Evolutionary conservation across 768 basidiomycete genomes (phyloP), one percentile per base, ranked within the genome.

Genomic region (Leccinum subgranulosum): DNA sequence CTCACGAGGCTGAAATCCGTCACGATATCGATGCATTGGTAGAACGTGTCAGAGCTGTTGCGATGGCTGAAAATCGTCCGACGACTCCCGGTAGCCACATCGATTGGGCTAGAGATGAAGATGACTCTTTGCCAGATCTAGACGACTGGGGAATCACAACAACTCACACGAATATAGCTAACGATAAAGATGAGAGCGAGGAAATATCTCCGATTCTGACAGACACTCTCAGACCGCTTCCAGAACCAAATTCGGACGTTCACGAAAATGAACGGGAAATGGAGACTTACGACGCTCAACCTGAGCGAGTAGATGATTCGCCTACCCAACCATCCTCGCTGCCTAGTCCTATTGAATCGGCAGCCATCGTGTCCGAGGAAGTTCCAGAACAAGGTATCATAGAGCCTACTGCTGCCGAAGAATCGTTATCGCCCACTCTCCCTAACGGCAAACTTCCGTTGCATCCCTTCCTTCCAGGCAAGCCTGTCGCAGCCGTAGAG

Each of bases 81-180:
- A 74, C 81, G 15, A 87, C 88, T 1, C 88, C 88, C 14, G 87
- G 85, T 33, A 88, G 84, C 57, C 90, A 92, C 61, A 87, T 92
- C 57, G 90, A 93, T 71, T 94, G 92, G 92, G 92, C 92, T 43
- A 87, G 87, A 34, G 90, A 92, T 62, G 91, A 94, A 56, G 90
- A 93, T 60, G 82, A 83, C 59, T 85, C 81, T 60, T 76, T 94
- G 2, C 91, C 92, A 6, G 89, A 91, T 71, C 77, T 94, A 27
- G 84, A 93, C 67, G 92, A 94, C 67, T 94, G 92, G 92, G 90
- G 86, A 19, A 81, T 91, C 47, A 78, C 78, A 19, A 77, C 84
- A 17, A 73, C 70, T 19, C 70, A 73, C 54, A 69, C 69, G 19
- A 69, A 73, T 56, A 59, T 56, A 29, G 46, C 43, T 6, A 47